Percentiles rank a stretch among this genome's conserved stretches.
Evolutionary conservation across 495 filamentous ascomycete species (phyloP).

Genomic region (Terfezia claveryi): DNA sequence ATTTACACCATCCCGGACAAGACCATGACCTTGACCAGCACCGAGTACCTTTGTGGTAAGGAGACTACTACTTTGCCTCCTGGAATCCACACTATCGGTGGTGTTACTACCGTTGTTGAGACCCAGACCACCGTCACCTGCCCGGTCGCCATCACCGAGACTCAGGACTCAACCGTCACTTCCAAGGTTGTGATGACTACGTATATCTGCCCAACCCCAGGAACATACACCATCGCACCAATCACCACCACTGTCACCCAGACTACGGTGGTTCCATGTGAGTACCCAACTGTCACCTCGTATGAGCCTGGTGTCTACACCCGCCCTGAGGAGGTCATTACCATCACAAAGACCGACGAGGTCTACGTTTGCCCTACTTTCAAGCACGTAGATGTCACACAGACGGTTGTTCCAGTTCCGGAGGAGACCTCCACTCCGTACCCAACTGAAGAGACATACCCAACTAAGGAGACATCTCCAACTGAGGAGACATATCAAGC

Average conservation of each 20-base stretch:
- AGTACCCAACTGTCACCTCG: constrained; percentile 44
- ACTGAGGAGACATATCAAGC: constrained; percentile 8
- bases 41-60: constrained; percentile 44
- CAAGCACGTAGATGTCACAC: constrained; percentile 21
- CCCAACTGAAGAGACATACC: constrained; percentile 12
- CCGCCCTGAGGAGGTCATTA: constrained; percentile 40
- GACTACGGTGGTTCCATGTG: constrained; percentile 31
- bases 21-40: constrained; percentile 42
- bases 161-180: constrained; percentile 34
- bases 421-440: constrained; percentile 13
- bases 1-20: constrained; percentile 62
- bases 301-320: constrained; percentile 54
- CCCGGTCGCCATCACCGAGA: constrained; percentile 47
- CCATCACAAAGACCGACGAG: constrained; percentile 43
- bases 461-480: constrained; percentile 7
- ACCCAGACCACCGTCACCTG: constrained; percentile 49
- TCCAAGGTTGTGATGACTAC: constrained; percentile 51
- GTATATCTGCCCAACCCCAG: constrained; percentile 55
- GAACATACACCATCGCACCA: constrained; percentile 63
- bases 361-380: constrained; percentile 51
- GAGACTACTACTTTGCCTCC: constrained; percentile 38
- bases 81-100: constrained; percentile 51
- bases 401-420: constrained; percentile 12
- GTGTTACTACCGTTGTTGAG: constrained; percentile 52
- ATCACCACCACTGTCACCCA: constrained; percentile 36